Base-by-base conservation (phyloP, 805 yeast genomes). In the Wickerhamiella sorbophila region DNA sequence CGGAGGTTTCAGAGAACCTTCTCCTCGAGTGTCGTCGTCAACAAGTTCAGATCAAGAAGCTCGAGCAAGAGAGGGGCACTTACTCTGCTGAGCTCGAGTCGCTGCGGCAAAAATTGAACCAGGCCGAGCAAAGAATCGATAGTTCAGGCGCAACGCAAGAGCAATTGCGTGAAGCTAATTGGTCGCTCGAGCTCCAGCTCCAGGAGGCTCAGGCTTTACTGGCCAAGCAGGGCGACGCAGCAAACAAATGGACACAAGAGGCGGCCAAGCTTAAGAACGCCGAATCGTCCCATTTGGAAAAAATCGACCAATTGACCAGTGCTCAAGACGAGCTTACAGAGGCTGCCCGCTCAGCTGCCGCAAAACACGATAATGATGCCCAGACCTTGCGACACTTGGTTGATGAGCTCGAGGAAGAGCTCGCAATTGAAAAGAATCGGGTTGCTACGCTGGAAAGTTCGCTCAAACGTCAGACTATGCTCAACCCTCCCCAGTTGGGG, bases 121-220 rank as follows among this genome's bases (percentile, higher is more conserved):
- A 44, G 3, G 48, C 46, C 4, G 46, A 48, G 33, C 47, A 52
- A n/a, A 45, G 44, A n/a, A 32, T 47, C 20, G 42, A 39, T 10
- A 39, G 44, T n/a, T 41, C 55, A 15, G 20, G 22, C 16, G 18
- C 31, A 8, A 29, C 17, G 29, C 38, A 33, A 16, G 35, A 33
- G 35, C 34, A 17, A 15, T 33, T 47, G 48, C 54, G 53, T 34
- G 65, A 61, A 20, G 62, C 54, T 18, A 60, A 56, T 41, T 61
- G 65, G 65, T 53, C 58, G 31, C 50, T 61, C 29, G 64, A 61
- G 42, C 42, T 55, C 27, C 50, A 56, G 38, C 43, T 61, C 15
- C 60, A 61, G 33, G n/a, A 20, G 5, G 17, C 20, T 3, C 26
- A 34, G 17, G 22, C 19, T 10, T n/a, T 18, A 17, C 5, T 21